phyloP scores from a whole-genome alignment of 768 basidiomycete species.

The Thelephora ganbajun region DNA sequence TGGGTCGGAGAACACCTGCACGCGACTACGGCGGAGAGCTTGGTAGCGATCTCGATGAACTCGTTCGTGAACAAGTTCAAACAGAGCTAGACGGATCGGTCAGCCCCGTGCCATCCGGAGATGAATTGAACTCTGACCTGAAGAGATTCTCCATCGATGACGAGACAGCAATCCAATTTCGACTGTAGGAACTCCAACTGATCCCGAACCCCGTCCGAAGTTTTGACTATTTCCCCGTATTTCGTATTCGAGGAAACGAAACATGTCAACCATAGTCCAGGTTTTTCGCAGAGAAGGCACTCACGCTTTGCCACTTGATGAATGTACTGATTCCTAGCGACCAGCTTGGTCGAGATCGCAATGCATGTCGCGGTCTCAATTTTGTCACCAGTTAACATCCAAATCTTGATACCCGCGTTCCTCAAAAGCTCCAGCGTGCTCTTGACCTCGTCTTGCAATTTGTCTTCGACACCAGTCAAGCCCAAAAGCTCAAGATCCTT shows the following conservation, averaged over 20 bases:
- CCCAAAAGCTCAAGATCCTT: slow-evolving; percentile 85
- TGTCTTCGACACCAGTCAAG: slow-evolving; percentile 97
- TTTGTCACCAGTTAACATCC: slow-evolving; percentile 99
- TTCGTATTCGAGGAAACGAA: not conserved
- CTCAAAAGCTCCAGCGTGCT: slow-evolving; percentile 82
- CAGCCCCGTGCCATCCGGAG: not conserved
- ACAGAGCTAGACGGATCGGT: slow-evolving; percentile 48
- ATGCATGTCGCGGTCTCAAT: slow-evolving; percentile 98
- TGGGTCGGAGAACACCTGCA: slow-evolving; percentile 98
- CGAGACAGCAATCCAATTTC: slow-evolving; percentile 93
- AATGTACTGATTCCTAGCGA: slow-evolving; percentile 92
- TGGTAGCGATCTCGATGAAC: slow-evolving; percentile 93
- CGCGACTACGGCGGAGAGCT: slow-evolving; percentile 90
- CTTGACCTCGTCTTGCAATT: slow-evolving; percentile 94
- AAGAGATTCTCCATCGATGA: slow-evolving; percentile 94
- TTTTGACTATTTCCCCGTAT: slow-evolving; percentile 49
- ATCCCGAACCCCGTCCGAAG: slow-evolving; percentile 67
- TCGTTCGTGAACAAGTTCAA: slow-evolving; percentile 83
- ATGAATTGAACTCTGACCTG: slow-evolving; percentile 38
- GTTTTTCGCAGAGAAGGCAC: slow-evolving; percentile 13
- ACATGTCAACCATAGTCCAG: not conserved
- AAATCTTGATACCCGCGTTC: slow-evolving; percentile 96
- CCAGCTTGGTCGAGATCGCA: slow-evolving; percentile 92
- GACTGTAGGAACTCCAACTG: slow-evolving; percentile 89
- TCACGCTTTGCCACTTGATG: slow-evolving; percentile 89